Conservation (phyloP, 1,284 basidiomycete species). For the Megacollybia platyphylla region DNA sequence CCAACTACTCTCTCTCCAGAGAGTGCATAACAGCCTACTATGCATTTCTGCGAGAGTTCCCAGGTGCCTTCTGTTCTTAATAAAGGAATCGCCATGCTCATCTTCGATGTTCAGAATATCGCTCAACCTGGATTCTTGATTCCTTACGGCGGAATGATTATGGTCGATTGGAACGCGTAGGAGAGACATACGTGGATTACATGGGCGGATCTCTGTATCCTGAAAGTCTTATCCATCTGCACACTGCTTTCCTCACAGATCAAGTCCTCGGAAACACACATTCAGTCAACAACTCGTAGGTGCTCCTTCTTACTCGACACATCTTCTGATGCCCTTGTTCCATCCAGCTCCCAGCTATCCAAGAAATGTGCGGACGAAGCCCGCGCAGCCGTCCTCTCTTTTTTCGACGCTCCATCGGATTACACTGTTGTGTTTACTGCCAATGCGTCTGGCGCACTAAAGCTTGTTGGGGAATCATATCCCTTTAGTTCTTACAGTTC, state of each 20-base stretch:
- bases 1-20: not conserved
- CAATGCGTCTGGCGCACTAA: conserved; percentile 69
- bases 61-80: conserved; percentile 8
- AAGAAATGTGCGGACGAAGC: conserved; percentile 54
- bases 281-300: conserved; percentile 64
- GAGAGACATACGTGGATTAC: conserved; percentile 71
- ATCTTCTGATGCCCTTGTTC: conserved; percentile 3
- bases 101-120: conserved; percentile 27
- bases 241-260: conserved; percentile 51
- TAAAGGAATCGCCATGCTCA: not conserved
- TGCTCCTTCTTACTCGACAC: conserved; percentile 13
- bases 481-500: conserved; percentile 45
- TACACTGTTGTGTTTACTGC: conserved; percentile 76
- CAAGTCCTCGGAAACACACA: conserved; percentile 72
- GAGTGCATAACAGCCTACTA: not conserved
- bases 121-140: conserved; percentile 54
- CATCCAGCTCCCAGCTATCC: conserved; percentile 53
- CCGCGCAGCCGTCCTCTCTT: conserved; percentile 53
- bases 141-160: conserved; percentile 61
- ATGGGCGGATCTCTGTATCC: conserved; percentile 74
- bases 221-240: conserved; percentile 56
- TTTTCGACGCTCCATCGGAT: conserved; percentile 56
- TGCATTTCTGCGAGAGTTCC: conserved; percentile 20
- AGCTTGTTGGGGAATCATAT: conserved; percentile 71
- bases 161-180: conserved; percentile 40